Evolutionary conservation across 495 filamentous ascomycete genomes (phyloP), one percentile per base, ranked within the genome.

Genomic region (Hypoxylon rickii): DNA sequence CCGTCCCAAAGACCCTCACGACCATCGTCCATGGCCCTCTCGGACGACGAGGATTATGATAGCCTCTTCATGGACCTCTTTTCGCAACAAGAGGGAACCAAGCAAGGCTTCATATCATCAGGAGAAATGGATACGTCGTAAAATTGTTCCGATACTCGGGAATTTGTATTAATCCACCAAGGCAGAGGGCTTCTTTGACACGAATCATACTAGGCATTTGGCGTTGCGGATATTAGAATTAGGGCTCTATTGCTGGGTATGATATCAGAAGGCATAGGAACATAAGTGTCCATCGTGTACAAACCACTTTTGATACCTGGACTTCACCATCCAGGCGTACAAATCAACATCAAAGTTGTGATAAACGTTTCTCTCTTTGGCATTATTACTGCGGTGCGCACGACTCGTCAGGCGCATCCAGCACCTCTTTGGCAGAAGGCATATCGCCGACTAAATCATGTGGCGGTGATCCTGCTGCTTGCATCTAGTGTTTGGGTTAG

Each of bases 381-480:
- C 41, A 48, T 37, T 54, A 50, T 79, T 72, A 92, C 75, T 92
- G 88, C 52, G 83, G 82, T 55, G 84, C 81, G 74, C 89, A 93
- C 7, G 83, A 81, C 43, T 86, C 79, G 57, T 90, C 87, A 22
- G 89, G 75, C 53, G 84, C 86, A 17, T 79, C 80, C 6, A 92
- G 70, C 33, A 82, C 84, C 66, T 90, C 86, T 58, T 90, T 86
- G 2, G 87, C 85, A 51, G 86, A 84, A 34, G 82, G 80, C 88
- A 92, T 90, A 66, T 96, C 90, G 17, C 92, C 88, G 39, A 98
- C 87, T 8, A 98, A 77, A 70, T 97, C 94, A 17, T 86, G 79
- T 1, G 94, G 94, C 6, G 93, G 94, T 33, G 88, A 90, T 3
- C 94, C 94, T 15, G 88, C 86, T 44, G 86, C 85, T 93, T 97